These are phyloP conservation scores for Sungouiozyma intestinalis DNA, from an alignment of 805 yeast genomes.

Conservation along the genomic window DNA sequence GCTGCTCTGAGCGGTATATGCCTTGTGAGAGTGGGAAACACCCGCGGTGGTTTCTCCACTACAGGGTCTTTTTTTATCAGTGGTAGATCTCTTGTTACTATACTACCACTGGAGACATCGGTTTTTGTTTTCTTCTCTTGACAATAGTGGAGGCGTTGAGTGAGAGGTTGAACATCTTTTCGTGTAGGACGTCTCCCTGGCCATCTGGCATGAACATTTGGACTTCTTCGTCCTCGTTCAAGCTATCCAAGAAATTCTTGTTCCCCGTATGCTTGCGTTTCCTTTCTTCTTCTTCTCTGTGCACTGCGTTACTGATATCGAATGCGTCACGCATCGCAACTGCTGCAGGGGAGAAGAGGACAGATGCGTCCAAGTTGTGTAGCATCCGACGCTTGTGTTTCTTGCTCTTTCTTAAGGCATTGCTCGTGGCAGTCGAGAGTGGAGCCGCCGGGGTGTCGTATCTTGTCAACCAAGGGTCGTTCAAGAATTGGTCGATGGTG, in stretches of 20 bases:
- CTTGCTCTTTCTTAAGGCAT: conserved; percentile 8
- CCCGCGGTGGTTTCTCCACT: too few relatives aligned
- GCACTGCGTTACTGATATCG: conserved; percentile 78
- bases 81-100: not conserved
- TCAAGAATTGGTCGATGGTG: conserved; percentile 53
- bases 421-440: not conserved
- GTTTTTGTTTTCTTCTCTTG: conserved; percentile 29
- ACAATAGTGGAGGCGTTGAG: conserved; percentile 32
- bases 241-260: conserved; percentile 1
- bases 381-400: conserved; percentile 10
- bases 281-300: conserved; percentile 60
- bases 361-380: conserved; percentile 13
- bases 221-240: conserved; percentile 7
- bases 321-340: conserved; percentile 78
- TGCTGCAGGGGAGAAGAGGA: conserved; percentile 58
- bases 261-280: not conserved
- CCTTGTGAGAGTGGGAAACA: too few relatives aligned
- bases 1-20: too few relatives aligned
- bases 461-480: conserved; percentile 56
- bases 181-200: conserved; percentile 8
- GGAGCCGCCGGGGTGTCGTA: conserved; percentile 9
- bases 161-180: conserved; percentile 28
- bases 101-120: not conserved
- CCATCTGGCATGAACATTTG: conserved; percentile 4
- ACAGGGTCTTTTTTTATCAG: too few relatives aligned